phyloP scores from a whole-genome alignment of 768 basidiomycete genomes.

The Podaxis pistillaris region DNA sequence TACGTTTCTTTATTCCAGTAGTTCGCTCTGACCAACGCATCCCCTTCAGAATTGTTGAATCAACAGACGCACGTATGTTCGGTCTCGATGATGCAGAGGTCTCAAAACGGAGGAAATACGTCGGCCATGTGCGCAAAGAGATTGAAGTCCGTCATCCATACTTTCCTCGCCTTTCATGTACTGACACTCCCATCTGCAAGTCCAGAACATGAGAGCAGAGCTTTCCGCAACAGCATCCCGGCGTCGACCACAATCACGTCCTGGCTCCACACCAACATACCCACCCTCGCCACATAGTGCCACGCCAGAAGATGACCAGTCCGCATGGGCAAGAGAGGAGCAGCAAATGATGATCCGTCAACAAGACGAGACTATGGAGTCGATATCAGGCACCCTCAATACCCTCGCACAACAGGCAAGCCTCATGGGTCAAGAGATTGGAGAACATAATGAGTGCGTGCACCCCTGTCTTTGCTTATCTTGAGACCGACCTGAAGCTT shows the following conservation, averaged over 20 bases:
- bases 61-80: conserved; percentile 79
- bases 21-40: background rate
- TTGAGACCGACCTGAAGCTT: background rate
- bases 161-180: conserved; percentile 6
- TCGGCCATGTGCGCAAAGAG: conserved; percentile 68
- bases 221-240: conserved; percentile 30
- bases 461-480: background rate
- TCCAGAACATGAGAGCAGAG: conserved; percentile 75
- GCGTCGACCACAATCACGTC: conserved; percentile 20
- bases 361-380: conserved; percentile 88
- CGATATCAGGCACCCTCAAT: conserved; percentile 82
- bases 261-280: conserved; percentile 23
- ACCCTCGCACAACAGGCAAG: conserved; percentile 90
- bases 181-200: conserved; percentile 38
- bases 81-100: conserved; percentile 82
- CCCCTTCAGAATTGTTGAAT: conserved; percentile 73
- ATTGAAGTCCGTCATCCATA: conserved; percentile 60
- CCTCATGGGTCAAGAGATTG: conserved; percentile 91
- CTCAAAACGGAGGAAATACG: conserved; percentile 69
- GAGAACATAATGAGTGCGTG: conserved; percentile 83
- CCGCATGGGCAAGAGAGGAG: conserved; percentile 82
- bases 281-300: conserved; percentile 23
- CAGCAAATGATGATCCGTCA: conserved; percentile 87
- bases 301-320: conserved; percentile 60
- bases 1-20: conserved; percentile 30